phyloP scores from a whole-genome alignment of 2,329 filamentous ascomycete genomes.

The Beauveria bassiana region DNA sequence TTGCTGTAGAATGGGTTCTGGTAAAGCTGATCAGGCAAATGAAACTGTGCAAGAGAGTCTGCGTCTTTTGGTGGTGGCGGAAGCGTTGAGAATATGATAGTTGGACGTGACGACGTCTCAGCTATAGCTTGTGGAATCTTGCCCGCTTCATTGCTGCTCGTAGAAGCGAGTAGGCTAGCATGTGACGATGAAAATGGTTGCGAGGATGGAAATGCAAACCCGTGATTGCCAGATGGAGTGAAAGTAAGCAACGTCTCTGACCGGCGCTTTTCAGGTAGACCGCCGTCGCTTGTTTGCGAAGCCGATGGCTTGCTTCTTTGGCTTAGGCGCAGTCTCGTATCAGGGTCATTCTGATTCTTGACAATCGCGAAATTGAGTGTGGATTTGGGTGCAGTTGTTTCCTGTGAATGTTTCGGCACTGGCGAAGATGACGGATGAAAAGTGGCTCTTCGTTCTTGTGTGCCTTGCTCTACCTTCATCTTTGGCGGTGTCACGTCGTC shows the following conservation, averaged over 20 bases:
- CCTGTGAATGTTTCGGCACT: background rate
- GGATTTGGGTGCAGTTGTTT: conserved; percentile 25
- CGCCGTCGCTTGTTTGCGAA: conserved; percentile 41
- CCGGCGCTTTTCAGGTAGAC: conserved; percentile 6
- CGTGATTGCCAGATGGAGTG: background rate
- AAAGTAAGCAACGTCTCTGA: background rate
- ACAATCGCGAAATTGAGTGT: conserved; percentile 63
- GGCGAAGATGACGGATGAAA: background rate
- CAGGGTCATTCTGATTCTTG: conserved; percentile 63
- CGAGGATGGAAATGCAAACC: conserved; percentile 2
- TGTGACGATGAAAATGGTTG: conserved; percentile 1
- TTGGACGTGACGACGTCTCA: background rate
- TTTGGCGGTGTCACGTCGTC: background rate
- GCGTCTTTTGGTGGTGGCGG: conserved; percentile 22
- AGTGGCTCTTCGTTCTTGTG: background rate
- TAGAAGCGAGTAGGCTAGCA: background rate
- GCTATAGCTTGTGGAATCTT: conserved; percentile 5
- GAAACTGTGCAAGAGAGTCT: conserved; percentile 18
- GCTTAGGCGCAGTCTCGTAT: conserved; percentile 56
- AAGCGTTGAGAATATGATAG: conserved; percentile 15
- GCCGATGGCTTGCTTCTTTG: conserved; percentile 44
- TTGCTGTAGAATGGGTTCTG: conserved; percentile 81
- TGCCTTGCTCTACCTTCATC: background rate
- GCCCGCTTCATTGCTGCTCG: background rate
- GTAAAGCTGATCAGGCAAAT: conserved; percentile 62